These are phyloP conservation scores for Ceratorhiza oryzae-sativae DNA, from an alignment of 1,284 basidiomycete species.

Conservation along the genomic window DNA sequence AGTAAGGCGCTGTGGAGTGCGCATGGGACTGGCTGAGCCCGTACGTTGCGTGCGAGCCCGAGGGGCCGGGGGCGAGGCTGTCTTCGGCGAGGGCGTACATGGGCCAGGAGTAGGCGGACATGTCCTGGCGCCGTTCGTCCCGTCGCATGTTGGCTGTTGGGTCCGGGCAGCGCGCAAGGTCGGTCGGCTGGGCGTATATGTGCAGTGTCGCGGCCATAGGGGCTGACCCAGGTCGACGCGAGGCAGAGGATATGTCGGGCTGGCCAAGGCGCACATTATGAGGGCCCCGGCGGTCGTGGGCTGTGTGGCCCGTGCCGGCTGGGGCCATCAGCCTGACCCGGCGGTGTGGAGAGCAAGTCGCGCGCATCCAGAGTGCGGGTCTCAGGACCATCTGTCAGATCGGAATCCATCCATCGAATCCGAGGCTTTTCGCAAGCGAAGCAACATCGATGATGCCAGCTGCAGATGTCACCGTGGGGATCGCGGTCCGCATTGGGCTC, in stretches of 20 bases:
- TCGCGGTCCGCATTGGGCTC: not conserved
- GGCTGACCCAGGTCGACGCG: conserved; percentile 3
- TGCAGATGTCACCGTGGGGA: conserved; percentile 1
- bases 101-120: conserved; percentile 1
- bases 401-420: conserved; percentile 26
- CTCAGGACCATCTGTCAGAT: conserved; percentile 34
- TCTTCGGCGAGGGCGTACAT: not conserved
- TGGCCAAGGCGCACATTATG: conserved; percentile 24
- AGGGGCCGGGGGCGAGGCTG: conserved; percentile 1
- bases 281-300: conserved; percentile 23
- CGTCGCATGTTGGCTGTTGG: conserved; percentile 19
- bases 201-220: conserved; percentile 28
- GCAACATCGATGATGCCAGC: conserved; percentile 10
- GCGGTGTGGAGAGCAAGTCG: not conserved
- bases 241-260: conserved; percentile 16
- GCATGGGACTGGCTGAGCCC: conserved; percentile 8
- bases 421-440: conserved; percentile 24
- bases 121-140: conserved; percentile 9
- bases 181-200: conserved; percentile 27
- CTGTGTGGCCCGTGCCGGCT: conserved; percentile 27
- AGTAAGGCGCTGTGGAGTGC: conserved; percentile 11
- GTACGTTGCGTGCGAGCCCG: conserved; percentile 12
- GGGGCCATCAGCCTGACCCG: conserved; percentile 1
- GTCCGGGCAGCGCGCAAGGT: conserved; percentile 27
- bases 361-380: conserved; percentile 20